Base-by-base conservation (phyloP, 2,329 filamentous ascomycete species). In the Botrytis elliptica region DNA sequence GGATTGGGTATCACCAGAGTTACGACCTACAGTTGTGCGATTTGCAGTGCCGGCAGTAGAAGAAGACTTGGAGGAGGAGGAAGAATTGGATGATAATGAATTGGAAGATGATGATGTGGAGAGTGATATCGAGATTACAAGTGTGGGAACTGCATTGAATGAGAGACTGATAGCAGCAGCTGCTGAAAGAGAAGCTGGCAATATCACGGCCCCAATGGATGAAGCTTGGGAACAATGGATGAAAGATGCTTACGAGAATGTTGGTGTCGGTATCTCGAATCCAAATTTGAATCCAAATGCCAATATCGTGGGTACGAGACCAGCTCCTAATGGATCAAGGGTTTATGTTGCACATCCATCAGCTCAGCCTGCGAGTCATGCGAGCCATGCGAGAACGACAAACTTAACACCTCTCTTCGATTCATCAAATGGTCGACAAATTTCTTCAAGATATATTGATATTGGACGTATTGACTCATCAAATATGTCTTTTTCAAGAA, bases 141-240 rank as follows among this genome's bases (percentile, higher is more conserved):
- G 89, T 77, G 87, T 92, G 5, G 90, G 90, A 8, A 84, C 89
- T 69, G 86, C 85, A 66, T 82, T 91, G 71, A 92, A 92, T 78
- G 86, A 90, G 80, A 87, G 88, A n/a, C 86, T 93, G 38, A 85
- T 89, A 69, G 88, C 89, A 74, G 88, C 89, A 66, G 90, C 89
- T 12, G 90, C 89, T 25, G 85, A 88, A 65, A 87, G 89, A 72
- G 88, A 90, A 76, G 87, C 88, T 6, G 90, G 89, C 62, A 88
- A 90, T 75, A 82, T 82, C 44, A 85, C 86, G 25, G 85, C 87
- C 65, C 86, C 88, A 40, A 85, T 93, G 77, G 91, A 93, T 79
- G 90, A 91, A 75, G 90, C 91, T 78, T 93, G 90, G 90, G 91
- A 93, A 81, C 90, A 92, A 81, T 93, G 90, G 88, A 84, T 93